Conservation (phyloP, 1,139 yeast species). For the Nakaseomyces uthaithaninus region DNA sequence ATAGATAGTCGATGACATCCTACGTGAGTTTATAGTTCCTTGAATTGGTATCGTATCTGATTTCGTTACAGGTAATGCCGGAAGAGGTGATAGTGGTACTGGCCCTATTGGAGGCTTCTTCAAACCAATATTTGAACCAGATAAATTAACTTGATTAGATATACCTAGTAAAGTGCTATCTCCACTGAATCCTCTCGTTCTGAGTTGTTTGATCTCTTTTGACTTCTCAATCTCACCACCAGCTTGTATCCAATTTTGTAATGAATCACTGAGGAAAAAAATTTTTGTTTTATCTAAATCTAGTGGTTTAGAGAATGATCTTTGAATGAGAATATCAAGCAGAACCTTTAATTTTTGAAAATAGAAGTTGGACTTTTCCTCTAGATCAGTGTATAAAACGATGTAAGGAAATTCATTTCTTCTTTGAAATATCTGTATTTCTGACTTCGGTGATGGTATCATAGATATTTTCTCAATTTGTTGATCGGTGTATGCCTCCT, state of each 20-base stretch:
- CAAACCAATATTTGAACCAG: neutral
- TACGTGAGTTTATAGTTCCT: neutral
- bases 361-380: conserved; percentile 11
- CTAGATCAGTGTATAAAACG: conserved; percentile 49
- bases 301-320: conserved; percentile 16
- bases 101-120: neutral
- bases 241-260: conserved; percentile 6
- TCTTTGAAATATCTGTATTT: conserved; percentile 42
- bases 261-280: conserved; percentile 1
- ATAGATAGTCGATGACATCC: neutral
- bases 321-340: conserved; percentile 19
- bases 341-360: conserved; percentile 20
- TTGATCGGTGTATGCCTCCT: conserved; percentile 42
- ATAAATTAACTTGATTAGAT: neutral
- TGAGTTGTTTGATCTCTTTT: neutral
- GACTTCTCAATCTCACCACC: conserved; percentile 5
- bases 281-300: neutral
- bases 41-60: neutral
- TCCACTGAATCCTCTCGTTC: conserved; percentile 1
- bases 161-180: neutral
- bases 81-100: conserved; percentile 4
- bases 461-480: conserved; percentile 52
- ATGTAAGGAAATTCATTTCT: conserved; percentile 51
- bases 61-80: conserved; percentile 2
- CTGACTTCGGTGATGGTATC: conserved; percentile 43